Conservation (phyloP, 192 early-diverging fungal species). For the Podila horticola region DNA sequence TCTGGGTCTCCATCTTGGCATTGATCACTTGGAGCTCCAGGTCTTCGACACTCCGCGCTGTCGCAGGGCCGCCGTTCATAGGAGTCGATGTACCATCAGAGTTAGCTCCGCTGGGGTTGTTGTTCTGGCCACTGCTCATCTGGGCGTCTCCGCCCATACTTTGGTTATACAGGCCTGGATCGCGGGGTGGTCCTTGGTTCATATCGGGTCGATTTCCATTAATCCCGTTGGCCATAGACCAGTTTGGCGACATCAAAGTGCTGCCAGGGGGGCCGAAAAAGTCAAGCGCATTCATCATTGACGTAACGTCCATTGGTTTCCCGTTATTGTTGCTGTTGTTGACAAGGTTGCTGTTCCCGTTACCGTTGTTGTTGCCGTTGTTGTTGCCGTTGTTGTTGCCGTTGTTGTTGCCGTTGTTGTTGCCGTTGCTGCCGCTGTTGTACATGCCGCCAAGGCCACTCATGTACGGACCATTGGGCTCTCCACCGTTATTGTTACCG, state of each 20-base stretch:
- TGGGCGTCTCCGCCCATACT: too few relatives aligned
- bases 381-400: neutral
- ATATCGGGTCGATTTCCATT: slow-evolving; percentile 1
- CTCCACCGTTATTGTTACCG: slow-evolving; percentile 1
- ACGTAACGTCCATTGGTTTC: slow-evolving; percentile 35
- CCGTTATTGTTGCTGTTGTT: neutral
- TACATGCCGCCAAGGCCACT: neutral
- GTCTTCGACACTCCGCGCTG: slow-evolving; percentile 36
- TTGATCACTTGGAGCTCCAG: slow-evolving; percentile 46
- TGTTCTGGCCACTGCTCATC: neutral
- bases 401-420: slow-evolving; percentile 10
- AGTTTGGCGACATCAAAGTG: slow-evolving; percentile 10
- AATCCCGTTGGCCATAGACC: slow-evolving; percentile 10
- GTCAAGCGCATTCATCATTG: slow-evolving; percentile 48
- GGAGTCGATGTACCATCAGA: neutral
- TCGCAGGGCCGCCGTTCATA: neutral
- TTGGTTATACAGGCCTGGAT: too few relatives aligned
- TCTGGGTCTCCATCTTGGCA: slow-evolving; percentile 51
- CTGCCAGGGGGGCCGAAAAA: slow-evolving; percentile 27
- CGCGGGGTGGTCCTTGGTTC: neutral
- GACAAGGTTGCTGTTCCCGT: slow-evolving; percentile 3
- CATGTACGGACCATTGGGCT: slow-evolving; percentile 1
- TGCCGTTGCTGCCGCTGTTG: neutral
- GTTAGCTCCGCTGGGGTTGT: neutral
- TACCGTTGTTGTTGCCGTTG: slow-evolving; percentile 5